phyloP scores from a whole-genome alignment of 768 basidiomycete genomes.

The Gymnopilus dilepis region DNA sequence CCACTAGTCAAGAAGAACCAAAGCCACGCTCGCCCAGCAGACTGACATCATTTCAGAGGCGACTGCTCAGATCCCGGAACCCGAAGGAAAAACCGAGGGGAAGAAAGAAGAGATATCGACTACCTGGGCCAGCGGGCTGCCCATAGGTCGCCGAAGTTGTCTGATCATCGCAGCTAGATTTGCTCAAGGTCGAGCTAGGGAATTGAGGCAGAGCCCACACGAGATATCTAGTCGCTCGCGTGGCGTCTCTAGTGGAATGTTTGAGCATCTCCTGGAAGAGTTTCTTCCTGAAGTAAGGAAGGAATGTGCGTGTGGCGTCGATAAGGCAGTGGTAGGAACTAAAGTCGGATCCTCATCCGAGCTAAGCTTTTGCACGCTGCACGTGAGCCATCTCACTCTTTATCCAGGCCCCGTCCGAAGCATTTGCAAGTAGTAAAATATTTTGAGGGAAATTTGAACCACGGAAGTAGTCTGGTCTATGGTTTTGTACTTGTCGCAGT shows the following conservation, averaged over 20 bases:
- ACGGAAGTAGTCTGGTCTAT: no score
- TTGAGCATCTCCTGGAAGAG: not conserved
- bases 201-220: not conserved
- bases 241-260: not conserved
- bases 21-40: not conserved
- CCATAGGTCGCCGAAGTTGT: no score
- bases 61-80: not conserved
- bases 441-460: no score
- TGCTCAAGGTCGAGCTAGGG: not conserved
- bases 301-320: not conserved
- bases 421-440: no score
- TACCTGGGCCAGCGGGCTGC: no score
- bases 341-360: no score
- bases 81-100: not conserved
- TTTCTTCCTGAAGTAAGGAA: not conserved
- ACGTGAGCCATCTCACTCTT: no score
- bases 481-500: no score
- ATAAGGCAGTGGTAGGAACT: not conserved
- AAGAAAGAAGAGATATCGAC: not conserved
- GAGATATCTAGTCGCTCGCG: not conserved
- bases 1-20: not conserved
- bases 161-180: not conserved
- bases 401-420: no score
- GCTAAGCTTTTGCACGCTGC: no score
- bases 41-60: not conserved